Base-by-base conservation (phyloP, 352 stramenopile species). In the Phytophthora hibernalis region DNA sequence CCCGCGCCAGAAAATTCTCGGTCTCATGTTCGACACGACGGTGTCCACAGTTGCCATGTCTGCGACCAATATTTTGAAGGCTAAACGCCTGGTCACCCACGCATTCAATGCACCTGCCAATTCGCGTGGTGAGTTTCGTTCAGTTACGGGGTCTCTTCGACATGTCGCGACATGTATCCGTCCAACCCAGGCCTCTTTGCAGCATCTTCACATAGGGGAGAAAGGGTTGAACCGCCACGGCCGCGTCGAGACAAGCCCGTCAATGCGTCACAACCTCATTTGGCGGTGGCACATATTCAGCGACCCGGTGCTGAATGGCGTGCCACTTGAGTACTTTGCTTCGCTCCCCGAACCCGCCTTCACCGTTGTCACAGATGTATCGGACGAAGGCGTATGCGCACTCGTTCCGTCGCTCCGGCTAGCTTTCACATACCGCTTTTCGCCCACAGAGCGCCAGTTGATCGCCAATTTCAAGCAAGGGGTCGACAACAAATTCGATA, bases 351-450 rank as follows among this genome's bases (percentile, higher is more conserved):
- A 20, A 30, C 16, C 45, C 6, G 22, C 55, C 5, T 3, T 56
- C 12, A 42, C 24, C 22, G 33, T 64, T 1, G 24, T 31, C 1
- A 56, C 33, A 16, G 56, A 56, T n/a, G 56, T 45, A 4, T 64
- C 44, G 0, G 45, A 56, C 18, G 12, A 13, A 0, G 45, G 56
- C 4, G 1, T 56, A 1, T 43, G 56, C n/a, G 56, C 56, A 5
- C 13, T 51, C 5, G 16, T 51, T 12, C 31, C 20, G 37, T 0
- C 33, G 0, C 30, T 31, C 5, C 20, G 10, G 1, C 22, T 50
- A 5, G 22, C 7, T 2, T 31, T 56, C 1, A 49, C 45, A 4
- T 63, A 64, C 10, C 6, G 21, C 10, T 64, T 64, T 20, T 13
- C 16, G 1, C 1, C 15, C 0, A 6, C 2, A 0, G 31, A 64